Evolutionary conservation across 2,329 filamentous ascomycete species (phyloP).

Genomic region (Cryphonectria japonica): DNA sequence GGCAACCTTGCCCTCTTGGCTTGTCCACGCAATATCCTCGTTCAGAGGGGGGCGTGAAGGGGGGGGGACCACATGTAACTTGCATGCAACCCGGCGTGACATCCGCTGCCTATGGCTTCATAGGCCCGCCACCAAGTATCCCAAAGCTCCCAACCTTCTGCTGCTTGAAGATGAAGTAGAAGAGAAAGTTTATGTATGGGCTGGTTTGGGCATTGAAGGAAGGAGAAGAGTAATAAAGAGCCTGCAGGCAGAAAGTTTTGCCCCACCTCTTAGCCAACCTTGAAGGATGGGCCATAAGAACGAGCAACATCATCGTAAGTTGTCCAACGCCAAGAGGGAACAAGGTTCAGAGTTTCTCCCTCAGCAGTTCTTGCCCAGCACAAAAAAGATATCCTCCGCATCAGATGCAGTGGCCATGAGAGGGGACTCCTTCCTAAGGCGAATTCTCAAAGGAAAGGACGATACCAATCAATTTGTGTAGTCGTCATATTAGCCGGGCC

Average conservation of each 20-base stretch:
- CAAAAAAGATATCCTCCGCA: neutral
- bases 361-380: neutral
- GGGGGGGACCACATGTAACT: neutral
- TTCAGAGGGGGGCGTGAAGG: neutral
- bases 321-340: neutral
- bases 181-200: neutral
- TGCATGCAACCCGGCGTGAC: neutral
- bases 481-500: neutral
- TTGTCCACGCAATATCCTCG: neutral
- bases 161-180: neutral
- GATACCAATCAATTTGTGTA: neutral
- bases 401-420: neutral
- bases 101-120: neutral
- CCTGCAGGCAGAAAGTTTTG: neutral
- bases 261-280: neutral
- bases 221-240: neutral
- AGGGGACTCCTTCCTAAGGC: neutral
- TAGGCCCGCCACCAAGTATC: neutral
- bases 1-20: neutral
- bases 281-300: neutral
- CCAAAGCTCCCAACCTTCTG: neutral
- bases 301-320: neutral
- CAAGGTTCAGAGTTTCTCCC: neutral
- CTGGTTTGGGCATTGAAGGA: neutral
- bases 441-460: no score